Conservation (phyloP, 345 rosid genomes). For the Eucalyptus albens region DNA sequence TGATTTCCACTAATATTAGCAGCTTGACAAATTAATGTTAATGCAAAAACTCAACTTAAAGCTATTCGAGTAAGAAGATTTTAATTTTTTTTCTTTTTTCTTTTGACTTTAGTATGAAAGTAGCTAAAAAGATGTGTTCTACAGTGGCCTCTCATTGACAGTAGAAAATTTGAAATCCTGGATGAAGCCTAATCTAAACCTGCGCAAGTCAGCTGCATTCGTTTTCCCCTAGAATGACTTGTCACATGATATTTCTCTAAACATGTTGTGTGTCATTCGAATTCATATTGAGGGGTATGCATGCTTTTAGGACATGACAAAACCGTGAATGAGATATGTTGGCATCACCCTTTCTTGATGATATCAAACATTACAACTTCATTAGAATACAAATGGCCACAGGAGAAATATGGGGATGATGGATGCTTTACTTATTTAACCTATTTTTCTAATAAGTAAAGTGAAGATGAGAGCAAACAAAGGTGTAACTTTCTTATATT, state of each 20-base stretch:
- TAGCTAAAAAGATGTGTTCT: background rate
- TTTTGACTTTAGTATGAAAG: background rate
- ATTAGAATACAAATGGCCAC: background rate
- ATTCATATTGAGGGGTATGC: background rate
- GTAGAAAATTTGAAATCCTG: background rate
- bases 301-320: background rate
- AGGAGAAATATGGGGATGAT: background rate
- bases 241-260: background rate
- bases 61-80: background rate
- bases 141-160: background rate
- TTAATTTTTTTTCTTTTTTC: background rate
- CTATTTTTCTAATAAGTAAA: background rate
- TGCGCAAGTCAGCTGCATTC: background rate
- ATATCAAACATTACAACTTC: background rate
- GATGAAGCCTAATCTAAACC: background rate
- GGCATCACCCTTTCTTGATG: background rate
- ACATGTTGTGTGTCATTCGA: background rate
- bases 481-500: background rate
- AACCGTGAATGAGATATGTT: background rate
- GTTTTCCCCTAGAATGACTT: background rate
- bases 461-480: background rate
- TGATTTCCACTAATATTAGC: background rate
- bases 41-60: background rate
- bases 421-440: background rate
- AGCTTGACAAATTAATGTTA: background rate